These are phyloP conservation scores for Penicillium sp. DNA, from an alignment of 2,329 filamentous ascomycete genomes.

Conservation along the genomic window DNA sequence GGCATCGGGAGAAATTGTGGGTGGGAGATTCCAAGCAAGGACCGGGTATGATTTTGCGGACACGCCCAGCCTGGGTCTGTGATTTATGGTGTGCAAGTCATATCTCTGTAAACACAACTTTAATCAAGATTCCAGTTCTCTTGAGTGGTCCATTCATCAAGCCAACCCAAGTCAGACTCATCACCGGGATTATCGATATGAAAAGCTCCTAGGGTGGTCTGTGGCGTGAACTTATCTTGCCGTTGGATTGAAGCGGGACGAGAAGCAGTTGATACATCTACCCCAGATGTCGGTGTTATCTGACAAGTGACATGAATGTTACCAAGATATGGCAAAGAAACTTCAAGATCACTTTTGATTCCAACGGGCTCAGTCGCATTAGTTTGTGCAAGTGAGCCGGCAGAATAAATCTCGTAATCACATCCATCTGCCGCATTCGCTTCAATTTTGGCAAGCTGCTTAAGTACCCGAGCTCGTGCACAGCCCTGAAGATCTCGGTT, in stretches of 20 bases:
- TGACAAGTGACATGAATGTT: conserved; percentile 3
- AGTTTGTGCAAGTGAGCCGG: not conserved
- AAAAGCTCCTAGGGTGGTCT: not conserved
- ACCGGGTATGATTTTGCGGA: conserved; percentile 19
- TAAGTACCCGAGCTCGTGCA: not conserved
- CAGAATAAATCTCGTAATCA: not conserved
- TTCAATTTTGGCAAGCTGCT: conserved; percentile 9
- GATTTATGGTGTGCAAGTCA: not conserved
- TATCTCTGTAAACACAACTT: not conserved
- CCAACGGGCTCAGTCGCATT: not conserved
- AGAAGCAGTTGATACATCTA: not conserved
- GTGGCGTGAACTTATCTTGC: not conserved
- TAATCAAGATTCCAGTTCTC: not conserved
- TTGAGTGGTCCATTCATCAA: conserved; percentile 2
- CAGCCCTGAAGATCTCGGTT: conserved; percentile 1
- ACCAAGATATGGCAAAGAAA: conserved; percentile 16
- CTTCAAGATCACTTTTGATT: not conserved
- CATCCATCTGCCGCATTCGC: conserved; percentile 13
- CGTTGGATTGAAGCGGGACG: not conserved
- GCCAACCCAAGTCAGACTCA: not conserved
- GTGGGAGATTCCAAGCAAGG: conserved; percentile 16
- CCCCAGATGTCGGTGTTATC: too few relatives aligned
- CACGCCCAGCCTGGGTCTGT: conserved; percentile 13
- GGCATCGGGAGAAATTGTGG: conserved; percentile 5
- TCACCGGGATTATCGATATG: not conserved